phyloP scores from a whole-genome alignment of 352 stramenopile species.

The Pythium vanterpoolii region DNA sequence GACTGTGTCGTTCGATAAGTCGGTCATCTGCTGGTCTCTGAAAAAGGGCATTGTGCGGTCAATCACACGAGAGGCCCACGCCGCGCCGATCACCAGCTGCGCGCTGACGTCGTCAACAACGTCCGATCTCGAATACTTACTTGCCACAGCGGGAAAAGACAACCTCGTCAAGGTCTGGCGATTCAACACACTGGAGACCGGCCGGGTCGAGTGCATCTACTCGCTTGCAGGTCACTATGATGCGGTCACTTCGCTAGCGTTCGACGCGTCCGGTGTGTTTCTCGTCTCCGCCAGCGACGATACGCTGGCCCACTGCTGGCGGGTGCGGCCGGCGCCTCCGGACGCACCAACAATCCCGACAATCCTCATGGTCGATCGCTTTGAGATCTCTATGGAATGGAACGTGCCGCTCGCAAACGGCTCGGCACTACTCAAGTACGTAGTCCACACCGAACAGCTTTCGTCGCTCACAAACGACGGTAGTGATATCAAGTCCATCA shows the following conservation, averaged over 20 bases:
- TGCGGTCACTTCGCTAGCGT: constrained; percentile 27
- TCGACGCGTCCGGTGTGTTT: constrained; percentile 48
- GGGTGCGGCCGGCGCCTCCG: constrained; percentile 43
- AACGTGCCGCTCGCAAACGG: constrained; percentile 51
- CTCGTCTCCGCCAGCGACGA: constrained; percentile 53
- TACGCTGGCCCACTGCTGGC: constrained; percentile 45
- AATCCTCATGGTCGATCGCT: constrained; percentile 34
- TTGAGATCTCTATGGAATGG: constrained; percentile 52
- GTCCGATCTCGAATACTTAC: constrained; percentile 28
- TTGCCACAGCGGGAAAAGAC: constrained; percentile 55
- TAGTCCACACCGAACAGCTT: constrained; percentile 40
- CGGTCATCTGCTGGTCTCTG: constrained; percentile 47
- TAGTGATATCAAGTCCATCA: constrained; percentile 25
- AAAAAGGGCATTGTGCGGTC: constrained; percentile 29
- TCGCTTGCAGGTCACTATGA: constrained; percentile 53
- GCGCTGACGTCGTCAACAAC: constrained; percentile 34
- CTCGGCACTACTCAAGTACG: constrained; percentile 46
- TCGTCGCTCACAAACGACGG: constrained; percentile 29
- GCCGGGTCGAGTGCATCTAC: constrained; percentile 35
- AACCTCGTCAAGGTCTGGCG: constrained; percentile 69
- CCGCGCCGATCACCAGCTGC: constrained; percentile 45
- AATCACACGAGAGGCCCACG: constrained; percentile 42
- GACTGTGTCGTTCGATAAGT: constrained; percentile 45
- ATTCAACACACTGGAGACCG: constrained; percentile 3
- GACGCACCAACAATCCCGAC: constrained; percentile 32